Evolutionary conservation across 2,329 filamentous ascomycete genomes (phyloP).

Genomic region (Neonectria sp.): DNA sequence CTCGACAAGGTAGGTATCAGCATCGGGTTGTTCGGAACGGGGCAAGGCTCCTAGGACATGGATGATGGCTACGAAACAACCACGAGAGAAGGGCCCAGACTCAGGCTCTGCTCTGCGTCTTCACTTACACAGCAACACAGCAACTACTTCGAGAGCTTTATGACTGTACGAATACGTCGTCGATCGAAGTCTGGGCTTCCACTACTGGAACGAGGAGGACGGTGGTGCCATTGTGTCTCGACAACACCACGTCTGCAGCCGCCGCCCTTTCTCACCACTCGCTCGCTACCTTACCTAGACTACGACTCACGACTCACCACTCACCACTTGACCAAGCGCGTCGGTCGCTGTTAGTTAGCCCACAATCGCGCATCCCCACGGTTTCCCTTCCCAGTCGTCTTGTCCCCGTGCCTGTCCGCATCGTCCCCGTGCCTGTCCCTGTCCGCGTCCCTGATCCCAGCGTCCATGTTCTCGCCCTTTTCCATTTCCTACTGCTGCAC

Average conservation of each 20-base stretch:
- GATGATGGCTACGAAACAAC: background rate
- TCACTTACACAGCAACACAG: background rate
- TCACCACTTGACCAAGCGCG: too few species aligned
- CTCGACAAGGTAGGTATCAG: slow-evolving; percentile 24
- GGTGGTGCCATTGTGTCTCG: slow-evolving; percentile 41
- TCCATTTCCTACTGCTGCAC: background rate
- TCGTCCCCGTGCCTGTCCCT: background rate
- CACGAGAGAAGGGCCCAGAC: background rate
- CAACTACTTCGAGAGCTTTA: too few species aligned
- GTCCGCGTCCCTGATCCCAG: too few species aligned
- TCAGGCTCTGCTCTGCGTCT: too few species aligned
- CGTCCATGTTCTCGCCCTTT: too few species aligned
- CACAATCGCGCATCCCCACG: slow-evolving; percentile 23
- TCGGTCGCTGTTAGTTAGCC: slow-evolving; percentile 6
- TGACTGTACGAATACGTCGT: background rate
- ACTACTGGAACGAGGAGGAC: slow-evolving; percentile 12
- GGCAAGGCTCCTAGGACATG: background rate
- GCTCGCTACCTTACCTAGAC: background rate
- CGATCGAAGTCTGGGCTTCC: background rate
- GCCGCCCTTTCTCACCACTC: slow-evolving; percentile 9
- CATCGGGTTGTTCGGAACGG: background rate
- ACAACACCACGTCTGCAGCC: slow-evolving; percentile 45
- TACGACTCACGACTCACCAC: too few species aligned
- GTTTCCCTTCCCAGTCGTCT: slow-evolving; percentile 2
- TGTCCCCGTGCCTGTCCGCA: slow-evolving; percentile 1